These are phyloP conservation scores for Colletotrichum destructivum DNA, from an alignment of 2,329 filamentous ascomycete genomes.

Conservation along the genomic window DNA sequence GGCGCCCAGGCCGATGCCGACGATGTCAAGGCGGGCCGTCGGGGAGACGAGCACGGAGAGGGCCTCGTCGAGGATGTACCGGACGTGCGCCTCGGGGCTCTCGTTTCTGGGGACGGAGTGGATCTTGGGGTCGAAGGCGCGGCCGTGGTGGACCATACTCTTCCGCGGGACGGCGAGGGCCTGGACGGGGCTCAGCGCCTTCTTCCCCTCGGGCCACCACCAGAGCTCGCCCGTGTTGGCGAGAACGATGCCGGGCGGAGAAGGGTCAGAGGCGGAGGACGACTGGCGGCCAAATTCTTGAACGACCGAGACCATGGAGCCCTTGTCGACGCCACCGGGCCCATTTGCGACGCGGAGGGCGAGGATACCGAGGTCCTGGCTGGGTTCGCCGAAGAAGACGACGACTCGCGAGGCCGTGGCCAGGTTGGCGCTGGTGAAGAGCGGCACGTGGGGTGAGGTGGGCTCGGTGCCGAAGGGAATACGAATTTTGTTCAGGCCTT, in stretches of 20 bases:
- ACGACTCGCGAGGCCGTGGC: slow-evolving; percentile 73
- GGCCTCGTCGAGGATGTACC: slow-evolving; percentile 76
- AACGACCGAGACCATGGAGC: slow-evolving; percentile 79
- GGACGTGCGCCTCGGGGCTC: slow-evolving; percentile 72
- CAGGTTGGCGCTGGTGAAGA: slow-evolving; percentile 73
- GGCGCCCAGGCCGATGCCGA: slow-evolving; percentile 79
- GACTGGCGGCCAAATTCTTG: slow-evolving; percentile 57
- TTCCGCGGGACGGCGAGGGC: slow-evolving; percentile 74
- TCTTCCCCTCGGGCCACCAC: slow-evolving; percentile 78
- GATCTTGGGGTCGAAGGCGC: slow-evolving; percentile 64
- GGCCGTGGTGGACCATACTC: slow-evolving; percentile 72
- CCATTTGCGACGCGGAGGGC: slow-evolving; percentile 78
- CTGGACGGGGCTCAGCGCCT: slow-evolving; percentile 70
- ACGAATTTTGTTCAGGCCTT: slow-evolving; percentile 72
- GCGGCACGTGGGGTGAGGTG: slow-evolving; percentile 74
- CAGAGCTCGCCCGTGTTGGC: slow-evolving; percentile 84
- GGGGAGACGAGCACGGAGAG: slow-evolving; percentile 64
- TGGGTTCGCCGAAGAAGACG: slow-evolving; percentile 80
- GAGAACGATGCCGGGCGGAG: slow-evolving; percentile 75
- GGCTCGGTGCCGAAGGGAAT: slow-evolving; percentile 70
- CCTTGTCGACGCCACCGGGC: slow-evolving; percentile 76
- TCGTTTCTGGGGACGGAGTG: slow-evolving; percentile 77
- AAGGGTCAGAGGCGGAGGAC: slow-evolving; percentile 51
- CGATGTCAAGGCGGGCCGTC: slow-evolving; percentile 74
- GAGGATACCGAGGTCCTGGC: slow-evolving; percentile 76